Base-by-base conservation (phyloP, 2,329 filamentous ascomycete species). In the Hypoxylon sp. region DNA sequence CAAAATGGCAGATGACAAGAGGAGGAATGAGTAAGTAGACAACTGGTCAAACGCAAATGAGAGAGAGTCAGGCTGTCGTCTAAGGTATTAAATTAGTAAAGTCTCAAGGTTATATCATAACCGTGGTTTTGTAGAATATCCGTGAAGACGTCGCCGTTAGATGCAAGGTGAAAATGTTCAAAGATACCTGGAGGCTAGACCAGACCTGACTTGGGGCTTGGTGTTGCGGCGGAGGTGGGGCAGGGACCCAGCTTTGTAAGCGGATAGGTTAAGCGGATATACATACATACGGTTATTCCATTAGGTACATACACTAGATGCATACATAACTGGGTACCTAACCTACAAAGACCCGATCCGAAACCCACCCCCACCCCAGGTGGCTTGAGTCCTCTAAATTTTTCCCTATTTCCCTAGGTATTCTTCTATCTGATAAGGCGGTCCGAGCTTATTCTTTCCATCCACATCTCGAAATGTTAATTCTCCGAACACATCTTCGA, bases 381-480 rank as follows among this genome's bases (percentile, higher is more conserved):
- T n/a, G n/a, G n/a, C n/a, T n/a, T n/a, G n/a, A n/a, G n/a, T n/a
- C n/a, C n/a, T n/a, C n/a, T n/a, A n/a, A n/a, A n/a, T n/a, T n/a
- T n/a, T n/a, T n/a, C n/a, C n/a, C n/a, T n/a, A n/a, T n/a, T n/a
- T n/a, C n/a, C n/a, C n/a, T n/a, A n/a, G n/a, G n/a, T n/a, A n/a
- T 6, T 36, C 36, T 38, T 38, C 18, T 20, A 24, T 22, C 18
- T 51, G 28, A 28, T 49, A 49, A 20, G 46, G 46, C n/a, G 48
- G 48, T 24, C 48, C 30, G n/a, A 36, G 48, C 26, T 51, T 50
- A 33, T 36, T 50, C 46, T 50, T 50, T 7, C 46, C 46, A 18
- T 52, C 49, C 32, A 52, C 49, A 18, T 52, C 49, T 8, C 33
- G 33, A 40, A 38, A 52, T 4, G 49, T 52, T 7, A 40, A 52